Base-by-base conservation (phyloP, 2,329 filamentous ascomycete species). In the Penicillium crustosum region DNA sequence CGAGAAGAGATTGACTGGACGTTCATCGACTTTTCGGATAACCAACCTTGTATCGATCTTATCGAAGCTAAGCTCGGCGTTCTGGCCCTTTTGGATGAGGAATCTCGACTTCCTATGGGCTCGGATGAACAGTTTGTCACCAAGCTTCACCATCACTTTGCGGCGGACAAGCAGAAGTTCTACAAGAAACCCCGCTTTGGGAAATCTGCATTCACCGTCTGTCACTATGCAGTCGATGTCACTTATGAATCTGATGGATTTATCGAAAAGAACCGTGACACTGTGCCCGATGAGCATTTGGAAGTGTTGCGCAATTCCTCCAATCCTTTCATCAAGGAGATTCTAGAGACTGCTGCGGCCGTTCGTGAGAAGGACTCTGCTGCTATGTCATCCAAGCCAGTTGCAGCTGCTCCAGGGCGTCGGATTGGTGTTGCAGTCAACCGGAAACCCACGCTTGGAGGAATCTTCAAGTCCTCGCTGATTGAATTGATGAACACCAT, bases 201-300 rank as follows among this genome's bases (percentile, higher is more conserved):
- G 66, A 97, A 97, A 78, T 96, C 93, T 15, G 84, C 94, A 1
- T 99, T 99, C 79, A 97, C 94, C 8, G 93, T 99, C 62, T 97
- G 93, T 76, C 95, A 99, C 78, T 99, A 99, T 77, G 94, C 94
- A 52, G 83, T 99, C 56, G 94, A 99, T 70, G 94, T 99, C 67
- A 97, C 93, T 19, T 99, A 99, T 74, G 94, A 99, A 77, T 97
- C 93, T 2, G 94, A 99, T 68, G 94, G 94, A 47, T 99, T 99
- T 78, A 97, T 99, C 70, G 95, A 99, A 76, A 99, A 99, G 84
- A 99, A 99, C 77, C 87, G 94, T 75, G 94, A 99, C 76, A 99
- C 95, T 21, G 94, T 99, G 47, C 94, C 94, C 6, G 94, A 99
- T 72, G 94, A 99, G 79, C 94, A 97, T 73, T 90, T 99, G 87